Conservation (phyloP, 495 filamentous ascomycete species). For the Podospora australis region DNA sequence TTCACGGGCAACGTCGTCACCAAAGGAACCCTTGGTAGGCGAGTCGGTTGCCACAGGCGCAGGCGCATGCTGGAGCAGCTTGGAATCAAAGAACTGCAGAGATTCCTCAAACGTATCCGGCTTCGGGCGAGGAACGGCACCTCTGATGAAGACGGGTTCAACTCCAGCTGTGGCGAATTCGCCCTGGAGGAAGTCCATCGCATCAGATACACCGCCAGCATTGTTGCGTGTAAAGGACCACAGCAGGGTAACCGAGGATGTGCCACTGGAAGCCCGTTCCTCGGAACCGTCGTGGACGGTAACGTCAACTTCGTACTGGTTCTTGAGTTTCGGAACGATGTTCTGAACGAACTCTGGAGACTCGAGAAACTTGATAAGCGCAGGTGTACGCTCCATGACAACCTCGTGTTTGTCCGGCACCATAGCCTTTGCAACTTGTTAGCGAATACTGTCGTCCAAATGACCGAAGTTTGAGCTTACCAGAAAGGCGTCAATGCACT, state of each 20-base stretch:
- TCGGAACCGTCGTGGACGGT: conserved; percentile 54
- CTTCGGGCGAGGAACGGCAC: conserved; percentile 89
- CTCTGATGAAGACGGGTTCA: conserved; percentile 79
- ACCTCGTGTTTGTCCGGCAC: conserved; percentile 94
- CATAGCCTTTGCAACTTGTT: conserved; percentile 57
- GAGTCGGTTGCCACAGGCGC: conserved; percentile 74
- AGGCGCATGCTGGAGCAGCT: conserved; percentile 85
- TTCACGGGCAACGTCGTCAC: conserved; percentile 66
- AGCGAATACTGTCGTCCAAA: neutral
- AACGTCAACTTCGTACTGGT: conserved; percentile 84
- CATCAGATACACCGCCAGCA: conserved; percentile 89
- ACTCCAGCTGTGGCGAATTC: conserved; percentile 78
- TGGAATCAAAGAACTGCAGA: conserved; percentile 91
- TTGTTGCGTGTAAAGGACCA: conserved; percentile 92
- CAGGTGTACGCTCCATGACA: conserved; percentile 64
- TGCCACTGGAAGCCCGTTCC: conserved; percentile 48
- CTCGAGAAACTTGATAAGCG: conserved; percentile 71
- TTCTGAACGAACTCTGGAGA: conserved; percentile 70
- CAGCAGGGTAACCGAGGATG: conserved; percentile 43
- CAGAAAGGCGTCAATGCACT: conserved; percentile 90
- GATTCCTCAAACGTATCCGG: conserved; percentile 98
- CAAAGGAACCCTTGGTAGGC: conserved; percentile 70
- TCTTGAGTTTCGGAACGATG: conserved; percentile 74
- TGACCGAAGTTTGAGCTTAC: conserved; percentile 37
- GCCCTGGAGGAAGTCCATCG: conserved; percentile 85